Conservation (phyloP, 2,329 filamentous ascomycete species). For the Pseudogymnoascus sp. region DNA sequence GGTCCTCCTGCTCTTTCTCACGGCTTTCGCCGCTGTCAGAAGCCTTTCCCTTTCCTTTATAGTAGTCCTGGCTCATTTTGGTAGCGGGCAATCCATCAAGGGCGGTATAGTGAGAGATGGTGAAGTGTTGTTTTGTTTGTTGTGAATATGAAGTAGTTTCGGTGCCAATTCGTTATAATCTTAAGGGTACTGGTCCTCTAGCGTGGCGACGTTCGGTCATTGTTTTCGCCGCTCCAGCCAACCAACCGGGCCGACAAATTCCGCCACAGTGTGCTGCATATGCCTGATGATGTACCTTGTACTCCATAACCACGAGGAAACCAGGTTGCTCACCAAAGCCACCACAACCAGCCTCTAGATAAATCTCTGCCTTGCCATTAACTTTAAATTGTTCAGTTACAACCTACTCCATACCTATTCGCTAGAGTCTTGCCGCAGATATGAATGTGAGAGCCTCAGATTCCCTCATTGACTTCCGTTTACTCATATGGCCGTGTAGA, state of each 20-base stretch:
- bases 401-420: not conserved
- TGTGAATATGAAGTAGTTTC: conserved; percentile 13
- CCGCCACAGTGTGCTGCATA: not conserved
- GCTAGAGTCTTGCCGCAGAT: not conserved
- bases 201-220: conserved; percentile 9
- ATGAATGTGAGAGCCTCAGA: conserved; percentile 5
- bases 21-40: conserved; percentile 13
- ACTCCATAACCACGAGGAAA: conserved; percentile 3
- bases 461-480: not conserved
- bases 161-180: conserved; percentile 6
- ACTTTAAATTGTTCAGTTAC: conserved; percentile 4
- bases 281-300: conserved; percentile 11
- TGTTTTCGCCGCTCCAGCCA: conserved; percentile 1
- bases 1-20: not conserved
- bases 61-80: conserved; percentile 57
- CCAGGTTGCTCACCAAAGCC: conserved; percentile 3
- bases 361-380: not conserved
- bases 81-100: conserved; percentile 15
- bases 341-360: conserved; percentile 1
- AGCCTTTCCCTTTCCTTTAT: conserved; percentile 44
- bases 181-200: conserved; percentile 7
- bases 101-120: conserved; percentile 18
- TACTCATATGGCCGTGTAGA: conserved; percentile 43
- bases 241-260: not conserved
- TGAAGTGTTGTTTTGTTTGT: conserved; percentile 33